Evolutionary conservation across 1,284 basidiomycete species (phyloP).

Genomic region (Sanghuangporus baumii): DNA sequence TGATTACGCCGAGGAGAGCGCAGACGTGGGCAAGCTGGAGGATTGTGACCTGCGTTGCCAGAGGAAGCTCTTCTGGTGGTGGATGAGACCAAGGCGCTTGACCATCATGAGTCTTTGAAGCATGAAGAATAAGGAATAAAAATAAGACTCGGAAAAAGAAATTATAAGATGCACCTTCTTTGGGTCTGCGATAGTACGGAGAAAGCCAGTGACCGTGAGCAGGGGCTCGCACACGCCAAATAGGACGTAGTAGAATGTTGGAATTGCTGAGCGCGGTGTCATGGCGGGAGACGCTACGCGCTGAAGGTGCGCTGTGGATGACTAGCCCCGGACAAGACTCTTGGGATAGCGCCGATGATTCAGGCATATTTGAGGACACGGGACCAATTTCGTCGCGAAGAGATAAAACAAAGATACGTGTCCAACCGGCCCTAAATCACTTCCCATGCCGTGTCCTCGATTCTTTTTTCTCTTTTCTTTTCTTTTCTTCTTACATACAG

Average conservation of each 20-base stretch:
- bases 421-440: not conserved
- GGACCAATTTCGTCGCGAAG: not conserved
- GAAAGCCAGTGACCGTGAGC: slow-evolving; percentile 54
- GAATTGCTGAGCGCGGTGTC: slow-evolving; percentile 50
- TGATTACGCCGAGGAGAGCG: slow-evolving; percentile 63
- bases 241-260: slow-evolving; percentile 62
- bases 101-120: slow-evolving; percentile 54
- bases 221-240: slow-evolving; percentile 71
- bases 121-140: slow-evolving; percentile 3
- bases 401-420: too few relatives aligned
- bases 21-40: slow-evolving; percentile 69
- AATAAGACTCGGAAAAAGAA: slow-evolving; percentile 7
- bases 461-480: not conserved
- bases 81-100: slow-evolving; percentile 66
- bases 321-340: not conserved
- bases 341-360: slow-evolving; percentile 16
- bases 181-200: slow-evolving; percentile 64
- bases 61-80: slow-evolving; percentile 47
- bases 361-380: slow-evolving; percentile 18
- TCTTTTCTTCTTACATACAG: not conserved
- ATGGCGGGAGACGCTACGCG: not conserved
- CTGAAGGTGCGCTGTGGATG: not conserved
- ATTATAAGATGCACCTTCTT: slow-evolving; percentile 41
- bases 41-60: slow-evolving; percentile 58
- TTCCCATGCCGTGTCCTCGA: slow-evolving; percentile 29